Evolutionary conservation across 2,329 filamentous ascomycete species (phyloP), one percentile per base, ranked within the genome.

Genomic region (Leptographium radiaticola): DNA sequence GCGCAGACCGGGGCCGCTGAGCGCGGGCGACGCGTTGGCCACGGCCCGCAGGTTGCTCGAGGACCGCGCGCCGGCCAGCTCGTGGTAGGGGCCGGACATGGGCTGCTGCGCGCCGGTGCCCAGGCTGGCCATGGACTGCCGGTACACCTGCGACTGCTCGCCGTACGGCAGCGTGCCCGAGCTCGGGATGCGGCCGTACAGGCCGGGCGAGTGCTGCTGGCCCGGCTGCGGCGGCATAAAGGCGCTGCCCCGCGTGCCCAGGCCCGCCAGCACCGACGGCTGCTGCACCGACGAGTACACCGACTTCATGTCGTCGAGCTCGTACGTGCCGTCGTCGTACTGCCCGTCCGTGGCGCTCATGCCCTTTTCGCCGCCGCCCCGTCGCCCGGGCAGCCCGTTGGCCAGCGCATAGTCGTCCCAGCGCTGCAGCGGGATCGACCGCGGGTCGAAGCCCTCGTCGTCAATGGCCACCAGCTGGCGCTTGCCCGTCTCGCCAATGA

Each of bases 261-360:
- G 88, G 53, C 89, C 89, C 15, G 87, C 89, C 56, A 95, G 76
- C 59, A 97, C 84, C 2, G 90, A 96, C 9, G 89, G 89, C 77
- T 68, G 90, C 74, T 77, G 91, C 56, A 90, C 87, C 1, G 89
- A 95, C 6, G 90, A 96, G 74, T 97, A 97, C 56, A 94, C 84
- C 0, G 89, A 95, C 67, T 89, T 90, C 77, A 97, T 95, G 67
- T 98, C 93, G 66, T 98, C 94, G 85, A 97, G 90, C 70, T 98
- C 93, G 64, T 89, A 95, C 58, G 76, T 79, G 30, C 81, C 76
- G 13, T 59, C 59, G 57, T 87, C 89, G 6, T 72, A 72, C 49
- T 76, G 78, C 30, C 88, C 90, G 1, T 72, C 71, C 46, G 75
- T 78, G 30, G 80, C 75, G 8, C 25, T 47, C 51, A 49, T 49